These are phyloP conservation scores for Alternaria triticimaculans DNA, from an alignment of 2,329 filamentous ascomycete genomes.

Conservation along the genomic window DNA sequence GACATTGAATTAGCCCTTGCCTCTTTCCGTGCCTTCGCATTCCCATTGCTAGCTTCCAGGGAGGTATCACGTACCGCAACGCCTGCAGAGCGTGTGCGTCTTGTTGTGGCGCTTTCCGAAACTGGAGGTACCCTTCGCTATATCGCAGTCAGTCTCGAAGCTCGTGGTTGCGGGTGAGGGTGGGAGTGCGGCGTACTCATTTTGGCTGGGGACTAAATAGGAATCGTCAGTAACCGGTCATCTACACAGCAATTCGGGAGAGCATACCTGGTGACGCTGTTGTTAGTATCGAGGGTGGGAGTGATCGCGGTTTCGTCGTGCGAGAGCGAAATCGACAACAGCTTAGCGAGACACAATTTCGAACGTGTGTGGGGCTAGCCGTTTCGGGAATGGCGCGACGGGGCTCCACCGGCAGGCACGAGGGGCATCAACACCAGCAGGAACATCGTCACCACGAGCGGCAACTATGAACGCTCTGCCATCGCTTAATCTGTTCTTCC, in stretches of 20 bases:
- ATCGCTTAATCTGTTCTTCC: not conserved
- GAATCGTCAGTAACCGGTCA: slow-evolving; percentile 28
- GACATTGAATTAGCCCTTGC: slow-evolving; percentile 44
- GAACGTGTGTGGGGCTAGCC: slow-evolving; percentile 16
- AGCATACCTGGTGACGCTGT: slow-evolving; percentile 47
- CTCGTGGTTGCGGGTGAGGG: slow-evolving; percentile 32
- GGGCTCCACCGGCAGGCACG: not conserved
- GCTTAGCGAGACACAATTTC: slow-evolving; percentile 16
- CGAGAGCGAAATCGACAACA: slow-evolving; percentile 4
- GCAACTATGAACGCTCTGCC: not conserved
- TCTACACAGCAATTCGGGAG: slow-evolving; percentile 1
- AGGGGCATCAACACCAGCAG: not conserved
- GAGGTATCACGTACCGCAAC: slow-evolving; percentile 79
- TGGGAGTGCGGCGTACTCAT: slow-evolving; percentile 60
- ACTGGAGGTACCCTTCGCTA: slow-evolving; percentile 75
- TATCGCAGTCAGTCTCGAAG: slow-evolving; percentile 55
- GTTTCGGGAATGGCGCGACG: slow-evolving; percentile 6
- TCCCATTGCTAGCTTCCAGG: slow-evolving; percentile 15
- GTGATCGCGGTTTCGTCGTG: slow-evolving; percentile 28
- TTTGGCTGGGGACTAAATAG: slow-evolving; percentile 58
- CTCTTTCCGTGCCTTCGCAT: slow-evolving; percentile 5
- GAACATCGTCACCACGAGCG: not conserved
- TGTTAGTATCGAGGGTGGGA: slow-evolving; percentile 42
- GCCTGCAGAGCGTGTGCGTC: slow-evolving; percentile 97
- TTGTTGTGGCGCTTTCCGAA: slow-evolving; percentile 92